Evolutionary conservation across 1,284 basidiomycete species (phyloP).

Genomic region (Tylopilus orsonianus): DNA sequence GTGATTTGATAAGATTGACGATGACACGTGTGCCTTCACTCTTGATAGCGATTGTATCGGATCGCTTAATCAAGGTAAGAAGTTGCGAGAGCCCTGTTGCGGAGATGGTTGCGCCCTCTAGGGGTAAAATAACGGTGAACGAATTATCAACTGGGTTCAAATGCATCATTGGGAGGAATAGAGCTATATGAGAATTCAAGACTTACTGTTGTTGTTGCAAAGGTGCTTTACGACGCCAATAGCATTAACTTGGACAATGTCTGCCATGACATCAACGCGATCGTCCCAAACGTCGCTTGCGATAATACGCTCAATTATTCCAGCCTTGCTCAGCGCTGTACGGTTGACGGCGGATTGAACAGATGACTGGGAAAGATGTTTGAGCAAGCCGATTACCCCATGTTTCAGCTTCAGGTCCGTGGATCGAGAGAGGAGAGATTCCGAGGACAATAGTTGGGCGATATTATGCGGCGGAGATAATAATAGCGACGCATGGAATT

Average conservation of each 20-base stretch:
- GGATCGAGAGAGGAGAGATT: constrained; percentile 46
- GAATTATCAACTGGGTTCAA: constrained; percentile 59
- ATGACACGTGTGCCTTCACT: constrained; percentile 89
- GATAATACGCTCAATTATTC: constrained; percentile 61
- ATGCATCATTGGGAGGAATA: constrained; percentile 12
- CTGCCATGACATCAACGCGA: constrained; percentile 70
- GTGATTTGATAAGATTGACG: constrained; percentile 76
- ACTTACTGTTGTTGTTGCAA: constrained; percentile 72
- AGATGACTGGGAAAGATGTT: constrained; percentile 79
- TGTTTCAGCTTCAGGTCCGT: constrained; percentile 83
- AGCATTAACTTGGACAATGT: constrained; percentile 84
- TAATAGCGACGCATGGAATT: constrained; percentile 63
- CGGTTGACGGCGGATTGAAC: constrained; percentile 62
- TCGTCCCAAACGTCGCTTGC: constrained; percentile 73
- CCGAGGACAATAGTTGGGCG: constrained; percentile 50
- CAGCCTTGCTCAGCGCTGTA: constrained; percentile 57
- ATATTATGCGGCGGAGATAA: constrained; percentile 53
- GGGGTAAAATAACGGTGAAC: constrained; percentile 54
- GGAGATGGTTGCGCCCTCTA: constrained; percentile 27
- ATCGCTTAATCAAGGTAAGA: constrained; percentile 72
- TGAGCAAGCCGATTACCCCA: constrained; percentile 78
- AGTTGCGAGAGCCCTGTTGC: constrained; percentile 64
- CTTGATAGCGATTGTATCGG: constrained; percentile 80
- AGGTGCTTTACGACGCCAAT: constrained; percentile 90
- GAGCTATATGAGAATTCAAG: constrained; percentile 2